Conservation (phyloP, 2,329 filamentous ascomycete species). For the Plectosphaerella sp. region DNA sequence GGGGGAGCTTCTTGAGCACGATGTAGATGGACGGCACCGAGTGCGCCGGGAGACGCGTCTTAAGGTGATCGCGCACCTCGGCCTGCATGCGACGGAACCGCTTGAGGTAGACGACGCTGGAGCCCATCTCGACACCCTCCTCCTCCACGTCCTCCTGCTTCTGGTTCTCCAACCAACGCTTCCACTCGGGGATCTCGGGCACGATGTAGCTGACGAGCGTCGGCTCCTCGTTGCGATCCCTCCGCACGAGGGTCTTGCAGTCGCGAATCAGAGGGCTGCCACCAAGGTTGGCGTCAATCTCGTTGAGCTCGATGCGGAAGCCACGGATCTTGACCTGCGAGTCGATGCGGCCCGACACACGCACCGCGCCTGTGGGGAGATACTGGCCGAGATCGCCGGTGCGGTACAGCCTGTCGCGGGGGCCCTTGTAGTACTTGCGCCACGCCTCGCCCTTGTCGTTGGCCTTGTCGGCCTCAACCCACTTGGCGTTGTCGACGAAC, state of each 20-base stretch:
- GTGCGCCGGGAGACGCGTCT: conserved; percentile 58
- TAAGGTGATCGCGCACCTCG: conserved; percentile 61
- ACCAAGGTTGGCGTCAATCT: conserved; percentile 82
- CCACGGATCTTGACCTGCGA: conserved; percentile 94
- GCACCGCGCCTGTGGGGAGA: conserved; percentile 65
- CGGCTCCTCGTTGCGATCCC: conserved; percentile 80
- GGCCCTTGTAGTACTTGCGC: conserved; percentile 74
- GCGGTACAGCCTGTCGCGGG: conserved; percentile 79
- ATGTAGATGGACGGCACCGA: conserved; percentile 1
- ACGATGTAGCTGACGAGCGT: conserved; percentile 83
- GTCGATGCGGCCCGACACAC: conserved; percentile 76
- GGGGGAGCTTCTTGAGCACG: conserved; percentile 43
- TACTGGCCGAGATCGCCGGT: conserved; percentile 84
- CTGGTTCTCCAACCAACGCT: conserved; percentile 56
- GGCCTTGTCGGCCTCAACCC: conserved; percentile 60
- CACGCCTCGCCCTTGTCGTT: conserved; percentile 62
- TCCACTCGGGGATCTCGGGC: conserved; percentile 73
- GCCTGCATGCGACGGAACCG: conserved; percentile 41
- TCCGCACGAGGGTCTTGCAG: conserved; percentile 77
- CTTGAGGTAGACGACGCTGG: conserved; percentile 36
- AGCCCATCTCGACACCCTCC: conserved; percentile 41
- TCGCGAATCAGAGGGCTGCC: conserved; percentile 74
- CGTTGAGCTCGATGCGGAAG: conserved; percentile 90
- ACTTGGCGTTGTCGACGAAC: conserved; percentile 73
- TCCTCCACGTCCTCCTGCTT: conserved; percentile 51